These are phyloP conservation scores for Podospora anserina DNA, from an alignment of 495 filamentous ascomycete genomes.

Conservation along the genomic window DNA sequence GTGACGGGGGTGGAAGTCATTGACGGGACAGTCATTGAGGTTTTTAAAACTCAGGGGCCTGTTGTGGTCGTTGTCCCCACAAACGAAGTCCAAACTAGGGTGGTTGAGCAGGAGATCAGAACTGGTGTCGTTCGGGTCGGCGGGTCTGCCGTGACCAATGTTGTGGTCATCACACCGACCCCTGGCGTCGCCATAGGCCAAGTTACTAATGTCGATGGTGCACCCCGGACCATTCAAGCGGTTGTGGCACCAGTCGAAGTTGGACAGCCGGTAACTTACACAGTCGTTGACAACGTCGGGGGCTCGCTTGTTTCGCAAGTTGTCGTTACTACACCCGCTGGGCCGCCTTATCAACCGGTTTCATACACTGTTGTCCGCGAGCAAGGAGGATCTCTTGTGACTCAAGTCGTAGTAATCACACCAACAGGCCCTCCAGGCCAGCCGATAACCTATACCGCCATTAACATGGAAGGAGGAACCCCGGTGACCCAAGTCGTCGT, in stretches of 20 bases:
- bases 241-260: constrained; percentile 11
- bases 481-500: constrained; percentile 25
- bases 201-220: constrained; percentile 22
- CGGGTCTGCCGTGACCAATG: constrained; percentile 22
- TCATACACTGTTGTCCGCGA: constrained; percentile 21
- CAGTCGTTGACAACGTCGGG: constrained; percentile 18
- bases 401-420: constrained; percentile 19
- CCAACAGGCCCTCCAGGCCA: constrained; percentile 16
- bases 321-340: constrained; percentile 17
- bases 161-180: constrained; percentile 28
- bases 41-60: constrained; percentile 24
- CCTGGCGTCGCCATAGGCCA: constrained; percentile 5
- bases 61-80: constrained; percentile 19
- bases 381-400: constrained; percentile 21
- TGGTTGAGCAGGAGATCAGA: constrained; percentile 16
- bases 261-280: constrained; percentile 22
- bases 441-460: constrained; percentile 20
- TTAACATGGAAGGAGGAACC: constrained; percentile 22
- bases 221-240: constrained; percentile 17
- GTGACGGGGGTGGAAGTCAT: constrained; percentile 18
- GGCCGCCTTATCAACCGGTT: constrained; percentile 19
- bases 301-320: constrained; percentile 21
- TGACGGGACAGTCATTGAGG: constrained; percentile 10
- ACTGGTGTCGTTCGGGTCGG: constrained; percentile 22
- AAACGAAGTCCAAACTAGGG: constrained; percentile 20